Conservation (phyloP, 352 stramenopile genomes). For the Saprolegnia diclina region DNA sequence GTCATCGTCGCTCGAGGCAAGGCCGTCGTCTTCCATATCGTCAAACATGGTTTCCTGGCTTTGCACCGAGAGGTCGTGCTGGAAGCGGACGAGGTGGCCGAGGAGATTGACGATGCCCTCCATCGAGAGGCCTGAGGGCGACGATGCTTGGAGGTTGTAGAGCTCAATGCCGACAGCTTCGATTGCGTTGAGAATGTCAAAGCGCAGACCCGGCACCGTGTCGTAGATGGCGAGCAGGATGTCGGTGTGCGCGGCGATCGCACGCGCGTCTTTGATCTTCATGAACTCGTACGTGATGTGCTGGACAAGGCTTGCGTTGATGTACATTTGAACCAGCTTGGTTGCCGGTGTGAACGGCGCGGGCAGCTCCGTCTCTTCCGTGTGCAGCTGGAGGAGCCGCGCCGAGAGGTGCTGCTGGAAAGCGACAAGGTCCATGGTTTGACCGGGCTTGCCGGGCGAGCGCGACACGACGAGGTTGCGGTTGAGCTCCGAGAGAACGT, state of each 20-base stretch:
- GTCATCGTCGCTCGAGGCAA: slow-evolving; percentile 9
- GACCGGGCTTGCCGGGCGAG: no score
- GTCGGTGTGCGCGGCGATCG: not conserved
- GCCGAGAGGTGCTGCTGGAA: slow-evolving; percentile 37
- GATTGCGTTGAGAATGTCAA: slow-evolving; percentile 14
- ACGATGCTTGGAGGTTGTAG: slow-evolving; percentile 12
- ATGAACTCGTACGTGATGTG: slow-evolving; percentile 21
- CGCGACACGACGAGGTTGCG: slow-evolving; percentile 12
- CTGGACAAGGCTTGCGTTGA: slow-evolving; percentile 29
- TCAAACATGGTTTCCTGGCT: slow-evolving; percentile 21
- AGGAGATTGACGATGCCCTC: not conserved
- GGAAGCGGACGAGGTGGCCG: slow-evolving; percentile 10
- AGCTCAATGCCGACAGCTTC: slow-evolving; percentile 3
- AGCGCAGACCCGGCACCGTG: not conserved
- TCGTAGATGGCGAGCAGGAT: slow-evolving; percentile 19
- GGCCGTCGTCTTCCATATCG: slow-evolving; percentile 9
- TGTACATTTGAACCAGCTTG: slow-evolving; percentile 42
- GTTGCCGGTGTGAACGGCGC: slow-evolving; percentile 4
- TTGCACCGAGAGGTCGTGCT: slow-evolving; percentile 8
- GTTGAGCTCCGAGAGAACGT: slow-evolving; percentile 79
- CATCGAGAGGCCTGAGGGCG: not conserved
- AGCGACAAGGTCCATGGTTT: slow-evolving; percentile 42
- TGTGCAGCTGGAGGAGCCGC: slow-evolving; percentile 70
- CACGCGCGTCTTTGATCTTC: slow-evolving; percentile 17
- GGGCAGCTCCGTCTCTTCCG: slow-evolving; percentile 44